Evolutionary conservation across 345 rosid species (phyloP).

Genomic region (Microcos paniculata): DNA sequence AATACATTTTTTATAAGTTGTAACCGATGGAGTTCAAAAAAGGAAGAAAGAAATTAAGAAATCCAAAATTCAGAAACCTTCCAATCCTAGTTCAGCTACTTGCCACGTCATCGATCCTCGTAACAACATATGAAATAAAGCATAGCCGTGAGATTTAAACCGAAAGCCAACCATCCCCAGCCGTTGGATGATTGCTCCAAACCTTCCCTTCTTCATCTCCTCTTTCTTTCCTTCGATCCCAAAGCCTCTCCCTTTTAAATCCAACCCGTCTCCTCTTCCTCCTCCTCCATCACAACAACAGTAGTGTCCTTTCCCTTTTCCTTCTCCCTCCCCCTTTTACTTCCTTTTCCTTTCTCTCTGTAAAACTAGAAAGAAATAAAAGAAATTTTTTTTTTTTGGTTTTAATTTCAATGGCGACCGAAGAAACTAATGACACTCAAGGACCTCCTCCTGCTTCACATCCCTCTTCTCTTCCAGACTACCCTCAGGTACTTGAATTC

Average conservation of each 20-base stretch:
- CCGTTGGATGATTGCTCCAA: constrained; percentile 32
- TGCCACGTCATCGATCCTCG: constrained; percentile 37
- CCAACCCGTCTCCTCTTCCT: neutral
- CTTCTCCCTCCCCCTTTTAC: neutral
- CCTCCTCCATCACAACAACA: neutral
- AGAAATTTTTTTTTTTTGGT: neutral
- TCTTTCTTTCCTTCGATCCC: constrained; percentile 12
- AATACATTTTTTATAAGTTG: neutral
- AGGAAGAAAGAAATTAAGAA: constrained; percentile 10
- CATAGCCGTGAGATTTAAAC: constrained; percentile 28
- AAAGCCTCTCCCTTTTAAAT: constrained; percentile 8
- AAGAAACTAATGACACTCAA: constrained; percentile 10
- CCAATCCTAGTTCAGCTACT: neutral
- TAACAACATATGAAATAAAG: neutral
- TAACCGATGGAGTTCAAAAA: neutral
- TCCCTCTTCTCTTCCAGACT: constrained; percentile 28
- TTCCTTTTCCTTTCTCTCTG: neutral
- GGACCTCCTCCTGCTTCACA: constrained; percentile 5
- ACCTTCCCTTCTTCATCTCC: neutral
- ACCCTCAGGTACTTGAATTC: constrained; percentile 31
- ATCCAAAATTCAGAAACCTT: neutral
- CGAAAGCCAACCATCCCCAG: neutral
- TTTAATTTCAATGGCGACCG: constrained; percentile 28
- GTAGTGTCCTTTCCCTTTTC: neutral
- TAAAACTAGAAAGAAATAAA: neutral